Base-by-base conservation (phyloP, 1,139 yeast genomes). In the Pneumocystis wakefieldiae region DNA sequence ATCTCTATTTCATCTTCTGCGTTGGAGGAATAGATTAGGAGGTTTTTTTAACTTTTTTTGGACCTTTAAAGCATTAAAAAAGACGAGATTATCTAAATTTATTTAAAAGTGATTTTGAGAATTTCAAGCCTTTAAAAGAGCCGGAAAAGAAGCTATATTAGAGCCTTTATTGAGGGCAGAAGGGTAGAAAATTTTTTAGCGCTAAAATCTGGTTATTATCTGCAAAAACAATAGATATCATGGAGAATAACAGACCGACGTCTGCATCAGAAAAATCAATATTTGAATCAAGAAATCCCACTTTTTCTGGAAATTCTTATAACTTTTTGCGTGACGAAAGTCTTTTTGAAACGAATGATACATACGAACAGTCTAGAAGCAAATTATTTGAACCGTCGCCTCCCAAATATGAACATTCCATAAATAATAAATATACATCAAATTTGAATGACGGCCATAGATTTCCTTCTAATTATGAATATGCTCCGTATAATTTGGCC, bases 401-500 rank as follows among this genome's bases (percentile, higher is more conserved):
- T 3, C 29, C 55, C 12, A 48, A 48, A 48, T 24, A 48, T 48
- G 55, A 48, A 24, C 19, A 48, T 48, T 2, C 32, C 17, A 12
- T 24, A 24, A 48, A 15, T 12, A 48, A 8, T 24, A 15, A 24
- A 48, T 48, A 48, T 24, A 24, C 24, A 19, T 48, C 32, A 6
- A 48, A 48, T 24, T 24, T 6, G 24, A 24, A 48, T 48, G 24
- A 24, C 2, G 3, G 19, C 4, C n/a, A 2, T 48, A 24, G 2
- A 12, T 10, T 12, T 8, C 3, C 12, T 24, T 8, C 15, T 48
- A 10, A 8, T 48, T 32, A 48, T 24, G 7, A 12, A 10, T 48
- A 48, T 48, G 6, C 29, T 6, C 55, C 55, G 32, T 24, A 24
- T 48, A 24, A 48, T 57, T 76, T 78, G 73, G 74, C 79, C 72